Evolutionary conservation across 2,329 filamentous ascomycete genomes (phyloP).

Genomic region (Colletotrichum musicola): DNA sequence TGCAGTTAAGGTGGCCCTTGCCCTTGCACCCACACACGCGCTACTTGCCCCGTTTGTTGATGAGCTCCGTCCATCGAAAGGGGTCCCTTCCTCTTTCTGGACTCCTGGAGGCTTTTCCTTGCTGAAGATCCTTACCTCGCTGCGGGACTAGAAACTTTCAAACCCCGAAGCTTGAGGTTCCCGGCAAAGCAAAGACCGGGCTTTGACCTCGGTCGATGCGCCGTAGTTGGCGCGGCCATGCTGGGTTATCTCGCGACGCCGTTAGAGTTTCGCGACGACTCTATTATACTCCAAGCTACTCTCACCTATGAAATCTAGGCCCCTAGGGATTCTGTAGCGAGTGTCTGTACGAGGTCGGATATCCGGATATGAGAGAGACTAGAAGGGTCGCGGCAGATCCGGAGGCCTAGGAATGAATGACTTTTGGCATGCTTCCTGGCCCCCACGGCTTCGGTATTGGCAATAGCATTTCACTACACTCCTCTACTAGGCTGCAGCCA

Average conservation of each 20-base stretch:
- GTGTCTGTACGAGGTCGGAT: neutral
- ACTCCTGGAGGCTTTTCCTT: neutral
- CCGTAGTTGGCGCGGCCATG: neutral
- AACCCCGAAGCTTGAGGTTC: neutral
- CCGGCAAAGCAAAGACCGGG: neutral
- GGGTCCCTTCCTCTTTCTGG: neutral
- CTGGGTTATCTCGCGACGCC: neutral
- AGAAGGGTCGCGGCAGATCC: neutral
- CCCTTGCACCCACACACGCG: conserved; percentile 13
- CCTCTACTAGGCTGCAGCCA: no score
- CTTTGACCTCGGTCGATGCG: neutral
- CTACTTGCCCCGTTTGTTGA: conserved; percentile 24
- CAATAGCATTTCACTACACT: no score
- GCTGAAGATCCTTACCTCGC: conserved; percentile 23
- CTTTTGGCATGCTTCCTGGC: neutral
- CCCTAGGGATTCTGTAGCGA: neutral
- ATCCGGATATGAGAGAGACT: neutral
- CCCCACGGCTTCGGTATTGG: no score
- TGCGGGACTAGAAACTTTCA: neutral
- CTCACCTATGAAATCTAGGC: neutral
- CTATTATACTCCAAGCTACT: conserved; percentile 6
- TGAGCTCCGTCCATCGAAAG: conserved; percentile 11
- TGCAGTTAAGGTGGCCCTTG: neutral
- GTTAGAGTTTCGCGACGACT: conserved; percentile 9
- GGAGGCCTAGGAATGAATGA: neutral